These are phyloP conservation scores for Sanghuangporus baumii DNA, from an alignment of 1,284 basidiomycete species.

Conservation along the genomic window DNA sequence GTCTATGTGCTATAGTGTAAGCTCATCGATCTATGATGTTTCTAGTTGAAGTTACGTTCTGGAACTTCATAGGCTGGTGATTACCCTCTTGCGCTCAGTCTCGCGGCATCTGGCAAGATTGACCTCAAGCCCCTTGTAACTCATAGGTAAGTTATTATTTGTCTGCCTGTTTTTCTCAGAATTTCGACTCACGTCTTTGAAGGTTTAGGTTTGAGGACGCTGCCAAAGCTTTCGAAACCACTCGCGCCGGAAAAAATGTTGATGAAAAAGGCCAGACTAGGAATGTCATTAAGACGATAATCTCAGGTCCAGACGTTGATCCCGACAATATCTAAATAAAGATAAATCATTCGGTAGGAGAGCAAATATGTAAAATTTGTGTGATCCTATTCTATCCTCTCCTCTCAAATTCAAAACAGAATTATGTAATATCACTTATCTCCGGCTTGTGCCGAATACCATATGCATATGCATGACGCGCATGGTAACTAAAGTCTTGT, in stretches of 20 bases:
- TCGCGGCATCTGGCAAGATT: conserved; percentile 75
- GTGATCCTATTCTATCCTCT: no score
- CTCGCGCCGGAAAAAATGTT: conserved; percentile 71
- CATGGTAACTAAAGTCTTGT: no score
- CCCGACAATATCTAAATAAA: neutral
- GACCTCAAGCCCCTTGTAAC: conserved; percentile 87
- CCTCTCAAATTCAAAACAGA: no score
- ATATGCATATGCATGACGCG: no score
- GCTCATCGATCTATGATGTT: conserved; percentile 24
- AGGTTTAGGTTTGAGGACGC: conserved; percentile 76
- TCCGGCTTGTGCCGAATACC: no score
- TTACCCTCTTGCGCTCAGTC: conserved; percentile 80
- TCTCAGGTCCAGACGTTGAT: conserved; percentile 65
- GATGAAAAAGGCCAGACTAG: conserved; percentile 50
- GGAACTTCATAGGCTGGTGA: conserved; percentile 58
- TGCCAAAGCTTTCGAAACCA: conserved; percentile 74
- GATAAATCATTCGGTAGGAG: no score
- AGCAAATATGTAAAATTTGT: no score
- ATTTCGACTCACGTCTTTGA: conserved; percentile 20
- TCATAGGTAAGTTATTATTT: conserved; percentile 52
- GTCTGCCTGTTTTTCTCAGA: neutral
- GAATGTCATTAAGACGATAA: conserved; percentile 65
- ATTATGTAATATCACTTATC: no score
- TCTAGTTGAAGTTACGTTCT: neutral
- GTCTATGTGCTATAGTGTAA: conserved; percentile 81